Conservation (phyloP, 163 green algal genomes). For the Coccomyxa subellipsoidea region DNA sequence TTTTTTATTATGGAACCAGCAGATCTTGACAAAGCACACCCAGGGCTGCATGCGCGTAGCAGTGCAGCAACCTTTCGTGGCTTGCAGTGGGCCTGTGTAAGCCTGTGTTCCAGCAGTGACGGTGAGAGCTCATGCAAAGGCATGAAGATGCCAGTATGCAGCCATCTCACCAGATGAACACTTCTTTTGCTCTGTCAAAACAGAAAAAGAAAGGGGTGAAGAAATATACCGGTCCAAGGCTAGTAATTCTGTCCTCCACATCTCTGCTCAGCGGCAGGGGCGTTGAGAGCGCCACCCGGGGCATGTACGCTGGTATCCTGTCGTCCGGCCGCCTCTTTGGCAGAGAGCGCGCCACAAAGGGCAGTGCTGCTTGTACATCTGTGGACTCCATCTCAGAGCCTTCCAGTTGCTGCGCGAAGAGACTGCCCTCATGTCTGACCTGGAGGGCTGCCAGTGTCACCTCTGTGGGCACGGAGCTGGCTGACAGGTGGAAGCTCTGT, state of each 20-base stretch:
- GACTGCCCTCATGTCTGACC: neutral
- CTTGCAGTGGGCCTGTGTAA: too few species aligned
- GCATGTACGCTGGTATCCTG: neutral
- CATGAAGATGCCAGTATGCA: too few species aligned
- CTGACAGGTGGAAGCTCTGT: neutral
- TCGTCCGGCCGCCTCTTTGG: neutral
- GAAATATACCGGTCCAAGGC: neutral
- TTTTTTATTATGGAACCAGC: too few species aligned
- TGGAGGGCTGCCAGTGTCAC: neutral
- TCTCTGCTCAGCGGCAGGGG: neutral
- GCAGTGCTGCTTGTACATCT: neutral
- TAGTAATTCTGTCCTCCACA: neutral
- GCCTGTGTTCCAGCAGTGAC: too few species aligned
- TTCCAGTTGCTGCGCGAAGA: neutral
- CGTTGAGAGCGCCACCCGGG: neutral
- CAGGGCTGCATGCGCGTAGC: too few species aligned
- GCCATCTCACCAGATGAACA: too few species aligned
- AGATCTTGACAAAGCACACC: too few species aligned
- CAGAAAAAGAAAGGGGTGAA: neutral
- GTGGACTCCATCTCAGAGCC: neutral
- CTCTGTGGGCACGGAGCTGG: neutral
- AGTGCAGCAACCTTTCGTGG: too few species aligned
- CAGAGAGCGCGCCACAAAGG: neutral
- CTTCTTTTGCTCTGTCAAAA: too few species aligned
- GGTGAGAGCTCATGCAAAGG: too few species aligned